Base-by-base conservation (phyloP, 179 eudicot genomes). In the Spergularia azorica region DNA sequence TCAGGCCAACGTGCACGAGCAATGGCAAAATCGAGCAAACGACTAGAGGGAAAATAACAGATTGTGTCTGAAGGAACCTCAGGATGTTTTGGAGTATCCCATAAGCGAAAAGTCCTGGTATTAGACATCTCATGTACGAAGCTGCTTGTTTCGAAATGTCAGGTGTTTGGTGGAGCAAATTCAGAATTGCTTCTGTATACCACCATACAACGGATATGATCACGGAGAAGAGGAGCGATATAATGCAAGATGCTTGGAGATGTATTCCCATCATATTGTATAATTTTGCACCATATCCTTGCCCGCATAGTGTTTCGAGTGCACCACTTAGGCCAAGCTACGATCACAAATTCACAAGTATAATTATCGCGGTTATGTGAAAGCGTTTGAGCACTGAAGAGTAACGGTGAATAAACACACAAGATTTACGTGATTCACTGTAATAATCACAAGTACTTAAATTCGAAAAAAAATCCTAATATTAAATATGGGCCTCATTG, bases 241-340 rank as follows among this genome's bases (percentile, higher is more conserved):
- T 88, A 9, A 88, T 86, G 77, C 92, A 85, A 16, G 95, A 89
- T 62, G 97, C 83, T 79, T 92, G 97, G 1, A 92, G 86, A 78
- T 92, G 84, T 68, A 92, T 68, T 10, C 97, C 97, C 70, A 92
- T 13, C 87, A 67, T 83, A 5, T 76, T 48, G 78, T 88, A 90
- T 18, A 75, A 43, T 70, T 88, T 80, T 12, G 97, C 97, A 0
- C 97, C 95, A 77, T 69, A 90, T 43, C 89, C 90, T 84, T 91
- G 97, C 36, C 97, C 97, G 56, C 97, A 91, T 52, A 90, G 75
- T 9, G 94, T 91, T 79, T 92, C 97, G 5, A 92, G 89, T 52
- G 92, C 87, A 62, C 97, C 97, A 76, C 97, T 92, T 67, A 89
- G 77, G 11, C 95, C 95, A 57, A 87, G 26, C 97, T 88, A 70